Evolutionary conservation across 1,284 basidiomycete genomes (phyloP).

Genomic region (Blastosporella zonata): DNA sequence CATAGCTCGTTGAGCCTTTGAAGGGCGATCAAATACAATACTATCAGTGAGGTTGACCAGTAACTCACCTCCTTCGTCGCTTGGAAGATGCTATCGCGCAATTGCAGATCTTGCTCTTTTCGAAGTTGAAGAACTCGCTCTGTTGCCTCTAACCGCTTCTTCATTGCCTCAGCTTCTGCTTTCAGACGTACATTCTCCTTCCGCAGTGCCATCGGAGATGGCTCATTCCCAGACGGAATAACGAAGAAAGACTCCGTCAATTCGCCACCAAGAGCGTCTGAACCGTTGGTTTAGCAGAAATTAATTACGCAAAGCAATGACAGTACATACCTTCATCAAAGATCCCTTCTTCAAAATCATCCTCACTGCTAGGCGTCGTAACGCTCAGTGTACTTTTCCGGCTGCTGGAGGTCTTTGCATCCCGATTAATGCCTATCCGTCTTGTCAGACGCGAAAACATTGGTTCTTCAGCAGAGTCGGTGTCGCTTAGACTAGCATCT

Average conservation of each 20-base stretch:
- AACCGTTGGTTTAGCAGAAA: neutral
- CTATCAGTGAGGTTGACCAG: conserved; percentile 9
- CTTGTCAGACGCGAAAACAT: conserved; percentile 49
- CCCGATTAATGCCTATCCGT: conserved; percentile 39
- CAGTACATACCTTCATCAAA: conserved; percentile 39
- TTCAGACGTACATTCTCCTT: conserved; percentile 65
- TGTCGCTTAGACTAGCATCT: conserved; percentile 56
- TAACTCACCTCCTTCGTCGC: conserved; percentile 67
- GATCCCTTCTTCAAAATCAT: conserved; percentile 37
- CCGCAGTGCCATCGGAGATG: conserved; percentile 47
- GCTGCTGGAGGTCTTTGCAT: conserved; percentile 13
- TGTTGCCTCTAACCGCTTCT: conserved; percentile 53
- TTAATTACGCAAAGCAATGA: neutral
- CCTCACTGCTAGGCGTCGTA: conserved; percentile 21
- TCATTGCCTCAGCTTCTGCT: conserved; percentile 52
- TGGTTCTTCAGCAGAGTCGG: conserved; percentile 55
- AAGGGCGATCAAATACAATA: conserved; percentile 5
- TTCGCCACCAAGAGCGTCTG: conserved; percentile 45
- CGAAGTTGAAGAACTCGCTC: conserved; percentile 63
- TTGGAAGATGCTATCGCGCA: conserved; percentile 75
- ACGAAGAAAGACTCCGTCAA: conserved; percentile 76
- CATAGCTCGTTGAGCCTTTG: conserved; percentile 73
- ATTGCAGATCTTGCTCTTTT: conserved; percentile 71
- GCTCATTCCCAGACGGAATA: conserved; percentile 58
- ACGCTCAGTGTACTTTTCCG: conserved; percentile 5